A percentile compares a stretch with the other conserved stretches of the same genome.
These are phyloP conservation scores for Podospora tetraspora DNA, from an alignment of 495 filamentous ascomycete species.

Conservation along the genomic window DNA sequence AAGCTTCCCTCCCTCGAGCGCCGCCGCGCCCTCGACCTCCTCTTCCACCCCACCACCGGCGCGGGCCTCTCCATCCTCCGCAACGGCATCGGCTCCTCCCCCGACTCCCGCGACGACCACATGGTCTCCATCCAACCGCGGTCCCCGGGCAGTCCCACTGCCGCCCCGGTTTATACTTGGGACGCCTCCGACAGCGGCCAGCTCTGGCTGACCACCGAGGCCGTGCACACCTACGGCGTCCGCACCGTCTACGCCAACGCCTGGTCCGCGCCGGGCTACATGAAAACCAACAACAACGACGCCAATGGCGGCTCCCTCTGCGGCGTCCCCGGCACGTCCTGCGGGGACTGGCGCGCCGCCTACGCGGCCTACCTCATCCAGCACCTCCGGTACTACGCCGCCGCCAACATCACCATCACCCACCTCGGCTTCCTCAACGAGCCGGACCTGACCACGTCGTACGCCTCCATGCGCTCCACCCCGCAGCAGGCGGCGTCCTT, in stretches of 20 bases:
- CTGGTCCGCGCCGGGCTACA: slow-evolving; percentile 53
- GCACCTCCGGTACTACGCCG: slow-evolving; percentile 46
- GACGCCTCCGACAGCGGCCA: slow-evolving; percentile 50
- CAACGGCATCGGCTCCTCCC: slow-evolving; percentile 50
- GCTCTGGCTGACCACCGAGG: slow-evolving; percentile 49
- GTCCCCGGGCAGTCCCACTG: slow-evolving; percentile 39
- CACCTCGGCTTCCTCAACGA: slow-evolving; percentile 55
- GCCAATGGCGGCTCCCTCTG: slow-evolving; percentile 44
- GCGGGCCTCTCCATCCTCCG: slow-evolving; percentile 53
- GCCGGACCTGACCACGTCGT: slow-evolving; percentile 43
- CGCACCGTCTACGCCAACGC: slow-evolving; percentile 49
- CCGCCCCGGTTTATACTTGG: slow-evolving; percentile 43
- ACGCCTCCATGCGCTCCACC: slow-evolving; percentile 43
- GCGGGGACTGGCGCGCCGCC: slow-evolving; percentile 51
- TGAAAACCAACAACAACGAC: slow-evolving; percentile 50
- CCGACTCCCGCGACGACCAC: slow-evolving; percentile 39
- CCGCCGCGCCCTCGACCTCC: slow-evolving; percentile 44
- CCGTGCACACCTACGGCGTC: slow-evolving; percentile 39
- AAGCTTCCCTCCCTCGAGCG: slow-evolving; percentile 43
- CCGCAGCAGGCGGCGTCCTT: slow-evolving; percentile 46
- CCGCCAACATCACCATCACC: slow-evolving; percentile 42
- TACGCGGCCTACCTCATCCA: slow-evolving; percentile 52
- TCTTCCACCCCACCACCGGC: slow-evolving; percentile 47
- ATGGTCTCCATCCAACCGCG: slow-evolving; percentile 47
- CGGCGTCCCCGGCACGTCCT: slow-evolving; percentile 41